Base-by-base conservation (phyloP, 441 rosid genomes). In the Pelargonium australe region DNA sequence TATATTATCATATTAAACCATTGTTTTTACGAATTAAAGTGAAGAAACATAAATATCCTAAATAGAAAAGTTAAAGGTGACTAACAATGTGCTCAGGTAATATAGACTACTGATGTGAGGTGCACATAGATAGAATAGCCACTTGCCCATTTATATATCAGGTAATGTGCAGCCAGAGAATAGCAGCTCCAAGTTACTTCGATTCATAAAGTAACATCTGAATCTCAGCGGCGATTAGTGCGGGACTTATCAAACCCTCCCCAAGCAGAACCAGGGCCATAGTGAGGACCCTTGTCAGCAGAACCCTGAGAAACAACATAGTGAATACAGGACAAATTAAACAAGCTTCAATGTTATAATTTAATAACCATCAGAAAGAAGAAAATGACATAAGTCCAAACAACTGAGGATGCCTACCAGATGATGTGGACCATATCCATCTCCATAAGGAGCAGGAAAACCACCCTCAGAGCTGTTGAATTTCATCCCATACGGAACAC, bases 401-500 rank as follows among this genome's bases (percentile, higher is more conserved):
- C 34, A 70, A 51, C 64, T 11, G 19, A 80, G 73, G 45, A 64
- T 4, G 53, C 68, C 60, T 85, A 95, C 98, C 97, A 79, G 64
- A 80, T 77, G 88, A 85, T 51, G 16, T 12, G 60, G 73, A 43
- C 82, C 84, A 78, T 87, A 85, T 68, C 78, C 85, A 77, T 85
- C 86, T 69, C 93, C 97, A 84, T 86, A 86, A 11, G 88, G 80
- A 69, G 89, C 77, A 53, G 87, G 80, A 70, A 77, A 85, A 64
- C 79, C 72, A 14, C 86, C 91, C 37, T 85, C 97, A 25, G 72
- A 72, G 63, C 68, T 80, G 76, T 72, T 78, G 67, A 75, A 87
- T 76, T 82, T 86, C 84, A 81, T 81, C 71, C 93, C 96, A 80
- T 92, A 89, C 2, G 86, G 71, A 78, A 85, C 92, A 72, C 93